Base-by-base conservation (phyloP, 106 monocot genomes). In the Platanthera zijinensis region DNA sequence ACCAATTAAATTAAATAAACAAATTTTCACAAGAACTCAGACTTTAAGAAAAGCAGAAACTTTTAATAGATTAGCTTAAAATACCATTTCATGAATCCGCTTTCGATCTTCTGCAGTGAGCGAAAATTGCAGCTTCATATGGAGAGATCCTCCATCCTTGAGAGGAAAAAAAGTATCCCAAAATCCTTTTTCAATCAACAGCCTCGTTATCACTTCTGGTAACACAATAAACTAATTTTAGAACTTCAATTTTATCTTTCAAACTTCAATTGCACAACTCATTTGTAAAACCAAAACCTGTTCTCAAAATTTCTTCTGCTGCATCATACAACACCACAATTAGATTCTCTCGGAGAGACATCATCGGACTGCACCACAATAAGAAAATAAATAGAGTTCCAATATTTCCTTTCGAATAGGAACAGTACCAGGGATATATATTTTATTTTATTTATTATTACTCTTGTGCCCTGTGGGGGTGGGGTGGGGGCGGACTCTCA, bases 61-160 rank as follows among this genome's bases (percentile, higher is more conserved):
- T 52, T 7, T 19, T 48, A 18, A 48, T 47, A 71, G 17, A 49
- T 71, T 51, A 52, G 71, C 13, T 17, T 32, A 67, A 59, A 48
- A 47, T 79, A 95, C 95, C 91, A 89, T 78, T 77, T 95, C 80
- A 14, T 75, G 85, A 15, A 95, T 86, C 50, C 91, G 84, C 53
- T 79, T 77, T 51, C 71, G 79, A 76, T 95, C 95, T 52, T 87
- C 84, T 63, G 85, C 78, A 76, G 50, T 89, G 18, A 95, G 89
- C 52, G 51, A 81, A 75, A 95, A 95, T 49, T 84, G 89, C 53
- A 95, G 81, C 71, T 84, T 92, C 79, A 95, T 74, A 21, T 80
- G 83, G 48, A 84, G 61, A 78, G 30, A 51, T 53, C 84, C 87
- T 75, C 95, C 84, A 71, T 81, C 81, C 52, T 87, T 81, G 28